Conservation (phyloP, 23 red algal species). For the Cyanidioschyzon merolae region DNA sequence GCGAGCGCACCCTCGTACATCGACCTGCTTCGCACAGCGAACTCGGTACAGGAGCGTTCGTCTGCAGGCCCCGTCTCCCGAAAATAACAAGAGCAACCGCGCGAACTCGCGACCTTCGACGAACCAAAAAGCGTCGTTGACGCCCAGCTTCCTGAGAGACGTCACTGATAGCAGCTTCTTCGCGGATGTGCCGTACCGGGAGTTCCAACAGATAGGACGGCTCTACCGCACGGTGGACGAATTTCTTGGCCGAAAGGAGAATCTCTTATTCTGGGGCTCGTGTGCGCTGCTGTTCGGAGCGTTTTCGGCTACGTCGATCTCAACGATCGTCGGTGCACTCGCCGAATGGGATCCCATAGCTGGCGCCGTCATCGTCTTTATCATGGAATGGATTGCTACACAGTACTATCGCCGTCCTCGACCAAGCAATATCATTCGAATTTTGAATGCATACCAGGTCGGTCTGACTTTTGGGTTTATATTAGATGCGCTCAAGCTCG, state of each 20-base stretch:
- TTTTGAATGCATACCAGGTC: constrained; percentile 85
- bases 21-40: too few species aligned
- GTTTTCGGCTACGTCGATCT: constrained; percentile 57
- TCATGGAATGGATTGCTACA: constrained; percentile 63
- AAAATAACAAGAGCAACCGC: too few species aligned
- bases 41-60: too few species aligned
- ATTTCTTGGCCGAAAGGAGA: background rate
- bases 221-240: background rate
- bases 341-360: constrained; percentile 95
- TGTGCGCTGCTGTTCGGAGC: constrained; percentile 55
- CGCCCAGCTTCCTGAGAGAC: too few species aligned
- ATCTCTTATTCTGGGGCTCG: background rate
- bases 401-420: constrained; percentile 42
- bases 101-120: too few species aligned
- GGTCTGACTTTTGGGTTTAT: constrained; percentile 78
- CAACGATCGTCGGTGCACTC: constrained; percentile 73
- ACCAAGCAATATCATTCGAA: constrained; percentile 32
- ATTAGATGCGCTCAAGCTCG: constrained; percentile 90
- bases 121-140: too few species aligned
- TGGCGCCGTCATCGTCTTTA: constrained; percentile 63
- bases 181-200: background rate
- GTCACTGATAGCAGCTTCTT: background rate
- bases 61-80: too few species aligned
- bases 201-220: background rate
- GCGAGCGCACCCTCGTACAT: too few species aligned